Evolutionary conservation across 805 yeast genomes (phyloP).

Genomic region (Candida endomychidarum): DNA sequence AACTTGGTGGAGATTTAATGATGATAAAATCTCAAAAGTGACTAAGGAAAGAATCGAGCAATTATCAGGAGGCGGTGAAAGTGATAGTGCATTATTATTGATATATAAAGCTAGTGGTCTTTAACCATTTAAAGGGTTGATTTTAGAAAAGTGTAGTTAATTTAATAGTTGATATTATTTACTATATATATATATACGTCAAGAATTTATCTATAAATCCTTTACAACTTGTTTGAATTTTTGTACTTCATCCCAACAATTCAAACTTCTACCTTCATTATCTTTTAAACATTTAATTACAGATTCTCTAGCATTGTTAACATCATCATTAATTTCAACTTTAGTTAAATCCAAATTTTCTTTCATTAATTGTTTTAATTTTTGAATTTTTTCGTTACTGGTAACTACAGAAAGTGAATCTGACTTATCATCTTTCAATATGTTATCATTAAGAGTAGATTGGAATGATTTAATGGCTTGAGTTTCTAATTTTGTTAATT

Average conservation of each 20-base stretch:
- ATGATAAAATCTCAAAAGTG: constrained; percentile 81
- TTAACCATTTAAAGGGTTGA: constrained; percentile 9
- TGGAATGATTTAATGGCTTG: constrained; percentile 55
- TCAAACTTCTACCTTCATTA: constrained; percentile 63
- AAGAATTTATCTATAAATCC: constrained; percentile 31
- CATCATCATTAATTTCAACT: constrained; percentile 35
- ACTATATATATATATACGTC: constrained; percentile 1
- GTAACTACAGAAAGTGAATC: constrained; percentile 30
- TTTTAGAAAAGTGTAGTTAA: not conserved
- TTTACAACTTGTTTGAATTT: constrained; percentile 61
- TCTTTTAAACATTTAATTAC: constrained; percentile 62
- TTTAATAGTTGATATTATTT: not conserved
- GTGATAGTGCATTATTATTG: constrained; percentile 90
- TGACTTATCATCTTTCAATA: constrained; percentile 26
- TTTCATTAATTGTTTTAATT: constrained; percentile 33
- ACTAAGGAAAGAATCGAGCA: constrained; percentile 77
- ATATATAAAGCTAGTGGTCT: constrained; percentile 82
- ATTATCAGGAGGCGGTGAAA: constrained; percentile 96
- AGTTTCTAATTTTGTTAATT: constrained; percentile 53
- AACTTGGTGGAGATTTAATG: constrained; percentile 93
- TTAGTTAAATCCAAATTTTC: constrained; percentile 34
- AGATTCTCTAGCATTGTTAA: constrained; percentile 46
- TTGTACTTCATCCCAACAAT: constrained; percentile 82
- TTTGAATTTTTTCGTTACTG: constrained; percentile 42
- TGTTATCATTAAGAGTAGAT: constrained; percentile 43